Evolutionary conservation across 768 basidiomycete species (phyloP), one percentile per base, ranked within the genome.

Genomic region (Clavulina sp.): DNA sequence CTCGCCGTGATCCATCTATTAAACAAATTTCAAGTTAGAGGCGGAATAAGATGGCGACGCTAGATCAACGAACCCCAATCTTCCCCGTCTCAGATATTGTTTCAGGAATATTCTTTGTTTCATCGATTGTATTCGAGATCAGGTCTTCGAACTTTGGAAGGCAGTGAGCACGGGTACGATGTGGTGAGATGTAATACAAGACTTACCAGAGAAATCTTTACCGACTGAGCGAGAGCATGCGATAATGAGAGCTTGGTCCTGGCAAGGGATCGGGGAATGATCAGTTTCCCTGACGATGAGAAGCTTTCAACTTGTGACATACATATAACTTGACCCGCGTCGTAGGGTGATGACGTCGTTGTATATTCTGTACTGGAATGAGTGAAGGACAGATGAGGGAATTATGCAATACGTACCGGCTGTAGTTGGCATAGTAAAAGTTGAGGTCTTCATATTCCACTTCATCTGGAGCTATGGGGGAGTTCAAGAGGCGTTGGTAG

Each of bases 241-340:
- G 92, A 95, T 41, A 96, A 67, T 2, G 92, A 91, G 5, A 96
- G 70, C 66, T 95, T 96, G 3, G 92, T 95, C 91, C 91, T 95
- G 59, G 23, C 30, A 55, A 56, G 36, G 13, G 54, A 50, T 51
- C 5, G 54, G 36, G 50, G 49, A 29, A 49, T 29, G 33, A 46
- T 13, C 16, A 9, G 24, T 26, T 46, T 43, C 31, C 34, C 50
- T 52, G 53, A 51, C 52, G 59, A 56, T 18, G 24, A 13, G 29
- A 31, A 21, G n/a, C 21, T 18, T 40, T 51, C 16, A 24, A 41
- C 64, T n/a, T n/a, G n/a, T n/a, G n/a, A n/a, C 84, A 59, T 59
- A 92, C 92, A 96, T 93, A 65, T 91, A 92, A 56, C 89, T 82
- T 7, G 92, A 95, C 28, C 91, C 91, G 64, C 86, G 87, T 53